Conservation (phyloP, 257 asterid species). For the Solanum acaule region DNA sequence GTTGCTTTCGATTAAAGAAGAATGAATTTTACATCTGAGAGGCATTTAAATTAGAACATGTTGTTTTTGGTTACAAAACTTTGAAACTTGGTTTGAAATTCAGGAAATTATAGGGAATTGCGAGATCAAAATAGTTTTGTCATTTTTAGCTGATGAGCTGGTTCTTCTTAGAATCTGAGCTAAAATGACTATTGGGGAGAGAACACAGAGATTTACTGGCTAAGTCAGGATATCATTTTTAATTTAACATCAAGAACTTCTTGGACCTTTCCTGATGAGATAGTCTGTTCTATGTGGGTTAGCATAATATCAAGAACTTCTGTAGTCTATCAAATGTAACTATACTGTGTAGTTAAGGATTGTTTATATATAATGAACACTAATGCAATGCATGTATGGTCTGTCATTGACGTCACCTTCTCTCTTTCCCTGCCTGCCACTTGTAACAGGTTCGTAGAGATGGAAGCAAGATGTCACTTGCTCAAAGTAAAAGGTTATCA, state of each 20-base stretch:
- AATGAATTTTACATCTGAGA: not conserved
- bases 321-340: not conserved
- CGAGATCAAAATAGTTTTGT: not conserved
- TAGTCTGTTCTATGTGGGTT: not conserved
- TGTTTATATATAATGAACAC: not conserved
- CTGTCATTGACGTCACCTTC: not conserved
- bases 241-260: not conserved
- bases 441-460: constrained; percentile 65
- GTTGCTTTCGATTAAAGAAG: not conserved
- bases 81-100: not conserved
- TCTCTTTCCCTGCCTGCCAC: not conserved
- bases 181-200: not conserved
- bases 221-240: not conserved
- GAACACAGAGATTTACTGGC: not conserved
- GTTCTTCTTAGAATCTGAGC: not conserved
- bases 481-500: constrained; percentile 89
- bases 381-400: not conserved
- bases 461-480: constrained; percentile 93
- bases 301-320: not conserved
- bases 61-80: not conserved
- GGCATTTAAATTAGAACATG: not conserved
- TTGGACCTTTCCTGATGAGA: not conserved
- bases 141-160: not conserved
- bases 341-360: not conserved
- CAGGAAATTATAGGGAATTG: not conserved